phyloP scores from a whole-genome alignment of 2,329 filamentous ascomycete genomes.

The Chrysoporthe puriensis region DNA sequence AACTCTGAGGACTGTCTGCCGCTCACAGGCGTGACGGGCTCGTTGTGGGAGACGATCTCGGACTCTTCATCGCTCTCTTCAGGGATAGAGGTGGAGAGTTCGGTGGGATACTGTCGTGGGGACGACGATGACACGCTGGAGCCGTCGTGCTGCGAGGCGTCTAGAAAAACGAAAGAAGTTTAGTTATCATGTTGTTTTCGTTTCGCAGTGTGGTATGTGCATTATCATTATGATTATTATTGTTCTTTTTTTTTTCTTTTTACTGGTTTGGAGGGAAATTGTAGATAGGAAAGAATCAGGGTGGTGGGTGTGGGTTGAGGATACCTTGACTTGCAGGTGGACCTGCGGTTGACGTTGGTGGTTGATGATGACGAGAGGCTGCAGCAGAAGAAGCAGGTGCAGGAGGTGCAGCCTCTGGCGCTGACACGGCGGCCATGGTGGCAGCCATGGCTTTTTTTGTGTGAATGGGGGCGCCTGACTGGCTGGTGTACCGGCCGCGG shows the following conservation, averaged over 20 bases:
- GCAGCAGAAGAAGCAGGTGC: neutral
- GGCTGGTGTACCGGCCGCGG: neutral
- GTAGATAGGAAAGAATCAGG: neutral
- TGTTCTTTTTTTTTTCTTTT: slow-evolving; percentile 12
- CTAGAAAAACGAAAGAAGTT: slow-evolving; percentile 27
- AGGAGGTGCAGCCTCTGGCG: slow-evolving; percentile 1
- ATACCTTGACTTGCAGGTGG: slow-evolving; percentile 37
- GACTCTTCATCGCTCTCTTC: slow-evolving; percentile 62
- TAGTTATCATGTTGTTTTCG: slow-evolving; percentile 21
- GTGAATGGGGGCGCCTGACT: neutral
- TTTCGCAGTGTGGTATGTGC: no score
- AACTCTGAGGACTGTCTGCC: slow-evolving; percentile 61
- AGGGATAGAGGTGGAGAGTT: slow-evolving; percentile 56
- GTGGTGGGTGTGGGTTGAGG: slow-evolving; percentile 20
- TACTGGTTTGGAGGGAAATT: slow-evolving; percentile 1
- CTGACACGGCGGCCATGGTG: slow-evolving; percentile 1
- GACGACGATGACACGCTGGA: slow-evolving; percentile 44
- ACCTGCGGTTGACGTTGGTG: neutral
- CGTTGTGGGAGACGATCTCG: slow-evolving; percentile 61
- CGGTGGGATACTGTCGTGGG: slow-evolving; percentile 52
- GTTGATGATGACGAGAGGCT: neutral
- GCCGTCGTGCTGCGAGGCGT: slow-evolving; percentile 26
- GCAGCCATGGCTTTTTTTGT: neutral
- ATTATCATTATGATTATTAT: no score
- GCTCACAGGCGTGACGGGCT: slow-evolving; percentile 65